Percentiles rank a stretch among this genome's conserved stretches.
Evolutionary conservation across 2,329 filamentous ascomycete species (phyloP).

Genomic region (Lecanicillium sp.): DNA sequence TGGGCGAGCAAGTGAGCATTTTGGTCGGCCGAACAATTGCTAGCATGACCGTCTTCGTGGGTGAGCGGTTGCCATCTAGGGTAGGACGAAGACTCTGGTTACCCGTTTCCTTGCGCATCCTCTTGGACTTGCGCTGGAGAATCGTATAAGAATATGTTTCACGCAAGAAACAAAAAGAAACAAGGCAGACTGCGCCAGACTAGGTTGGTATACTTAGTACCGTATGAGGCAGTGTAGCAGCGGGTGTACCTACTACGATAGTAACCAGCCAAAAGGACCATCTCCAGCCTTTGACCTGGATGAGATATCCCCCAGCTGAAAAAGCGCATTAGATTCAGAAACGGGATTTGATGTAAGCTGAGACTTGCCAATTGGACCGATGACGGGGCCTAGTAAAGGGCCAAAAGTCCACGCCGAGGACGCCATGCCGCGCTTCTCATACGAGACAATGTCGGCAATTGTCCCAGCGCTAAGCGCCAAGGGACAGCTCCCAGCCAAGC

Average conservation of each 20-base stretch:
- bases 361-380: slow-evolving; percentile 28
- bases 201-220: slow-evolving; percentile 14
- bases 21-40: slow-evolving; percentile 39
- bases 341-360: neutral
- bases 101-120: slow-evolving; percentile 32
- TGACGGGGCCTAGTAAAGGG: slow-evolving; percentile 32
- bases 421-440: slow-evolving; percentile 34
- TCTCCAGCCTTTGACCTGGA: slow-evolving; percentile 53
- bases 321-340: neutral
- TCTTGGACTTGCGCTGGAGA: slow-evolving; percentile 30
- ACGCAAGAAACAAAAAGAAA: slow-evolving; percentile 26
- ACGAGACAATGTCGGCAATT: slow-evolving; percentile 30
- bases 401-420: slow-evolving; percentile 54
- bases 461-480: slow-evolving; percentile 50
- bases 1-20: slow-evolving; percentile 45
- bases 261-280: slow-evolving; percentile 59
- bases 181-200: slow-evolving; percentile 25
- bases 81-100: slow-evolving; percentile 39
- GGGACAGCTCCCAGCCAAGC: slow-evolving; percentile 46
- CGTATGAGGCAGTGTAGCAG: neutral
- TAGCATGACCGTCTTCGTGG: slow-evolving; percentile 24
- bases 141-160: slow-evolving; percentile 34
- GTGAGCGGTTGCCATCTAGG: slow-evolving; percentile 31
- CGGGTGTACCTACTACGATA: slow-evolving; percentile 34
- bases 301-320: slow-evolving; percentile 50